phyloP scores from a whole-genome alignment of 2,329 filamentous ascomycete genomes.

The Lasiodiplodia sp. region DNA sequence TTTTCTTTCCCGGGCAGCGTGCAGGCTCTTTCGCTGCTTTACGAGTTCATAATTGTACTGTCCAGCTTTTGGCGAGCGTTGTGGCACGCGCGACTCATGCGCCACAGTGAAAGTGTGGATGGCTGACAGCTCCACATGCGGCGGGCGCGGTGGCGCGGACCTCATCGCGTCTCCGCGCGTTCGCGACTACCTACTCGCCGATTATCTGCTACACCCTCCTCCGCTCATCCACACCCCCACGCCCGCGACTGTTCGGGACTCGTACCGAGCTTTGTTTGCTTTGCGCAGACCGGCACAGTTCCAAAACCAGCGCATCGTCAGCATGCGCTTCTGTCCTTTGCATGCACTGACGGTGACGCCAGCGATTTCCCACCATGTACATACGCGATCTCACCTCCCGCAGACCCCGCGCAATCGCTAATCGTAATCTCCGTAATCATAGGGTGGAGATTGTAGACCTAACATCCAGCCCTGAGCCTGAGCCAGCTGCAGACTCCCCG shows the following conservation, averaged over 20 bases:
- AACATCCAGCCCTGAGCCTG: not conserved
- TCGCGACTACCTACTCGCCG: not conserved
- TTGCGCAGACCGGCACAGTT: not conserved
- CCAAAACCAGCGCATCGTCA: not conserved
- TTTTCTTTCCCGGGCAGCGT: not conserved
- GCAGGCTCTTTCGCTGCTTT: not conserved
- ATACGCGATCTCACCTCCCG: not conserved
- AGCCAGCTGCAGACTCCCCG: not conserved
- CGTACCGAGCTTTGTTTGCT: not conserved
- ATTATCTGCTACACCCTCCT: not conserved
- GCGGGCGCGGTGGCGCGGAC: not conserved
- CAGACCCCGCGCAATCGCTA: not conserved
- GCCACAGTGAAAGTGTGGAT: not conserved
- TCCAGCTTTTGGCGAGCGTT: not conserved
- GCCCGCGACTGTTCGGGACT: not conserved
- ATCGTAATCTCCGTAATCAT: not conserved
- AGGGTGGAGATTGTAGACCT: constrained; percentile 12
- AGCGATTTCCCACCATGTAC: not conserved
- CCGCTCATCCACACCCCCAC: not conserved
- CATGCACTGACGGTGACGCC: constrained; percentile 4
- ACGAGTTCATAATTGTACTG: not conserved
- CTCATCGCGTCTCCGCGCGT: constrained; percentile 7
- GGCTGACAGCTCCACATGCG: not conserved
- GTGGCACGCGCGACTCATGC: not conserved
- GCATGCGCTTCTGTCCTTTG: not conserved